Conservation (phyloP, 805 yeast genomes). For the Monosporozyma servazzii region DNA sequence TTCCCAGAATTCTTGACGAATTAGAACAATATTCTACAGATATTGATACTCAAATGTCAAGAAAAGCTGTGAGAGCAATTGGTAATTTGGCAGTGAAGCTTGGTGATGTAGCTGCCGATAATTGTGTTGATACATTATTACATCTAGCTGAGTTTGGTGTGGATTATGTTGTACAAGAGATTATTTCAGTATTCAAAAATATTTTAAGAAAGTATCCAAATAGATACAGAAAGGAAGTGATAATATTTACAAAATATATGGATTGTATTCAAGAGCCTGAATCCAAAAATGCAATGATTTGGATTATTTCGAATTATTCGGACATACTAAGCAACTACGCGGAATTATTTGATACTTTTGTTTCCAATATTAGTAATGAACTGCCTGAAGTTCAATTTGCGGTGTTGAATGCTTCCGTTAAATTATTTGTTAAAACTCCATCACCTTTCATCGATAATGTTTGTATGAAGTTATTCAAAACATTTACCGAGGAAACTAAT, state of each 20-base stretch:
- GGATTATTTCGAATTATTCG: conserved; percentile 77
- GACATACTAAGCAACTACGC: conserved; percentile 31
- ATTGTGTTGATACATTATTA: conserved; percentile 54
- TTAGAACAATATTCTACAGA: conserved; percentile 81
- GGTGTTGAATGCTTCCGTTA: conserved; percentile 63
- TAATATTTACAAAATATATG: conserved; percentile 34
- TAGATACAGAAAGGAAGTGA: conserved; percentile 38
- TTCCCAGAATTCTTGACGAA: conserved; percentile 58
- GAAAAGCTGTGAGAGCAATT: conserved; percentile 81
- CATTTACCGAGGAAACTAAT: conserved; percentile 63
- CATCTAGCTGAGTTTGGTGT: conserved; percentile 56
- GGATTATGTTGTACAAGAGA: conserved; percentile 71
- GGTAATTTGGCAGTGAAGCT: conserved; percentile 82
- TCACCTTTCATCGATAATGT: conserved; percentile 41
- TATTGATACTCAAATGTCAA: conserved; percentile 74
- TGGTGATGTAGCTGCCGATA: conserved; percentile 43
- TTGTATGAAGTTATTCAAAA: conserved; percentile 49
- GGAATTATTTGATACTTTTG: conserved; percentile 28
- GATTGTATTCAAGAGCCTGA: conserved; percentile 65
- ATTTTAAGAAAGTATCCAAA: conserved; percentile 70
- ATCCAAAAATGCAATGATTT: conserved; percentile 65
- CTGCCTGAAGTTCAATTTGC: conserved; percentile 66
- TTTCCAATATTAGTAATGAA: conserved; percentile 45
- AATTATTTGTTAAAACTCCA: conserved; percentile 53
- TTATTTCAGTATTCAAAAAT: conserved; percentile 64